Evolutionary conservation across 176 grass and related monocot species (phyloP), one percentile per base, ranked within the genome.

Genomic region (Cenchrus purpureus): DNA sequence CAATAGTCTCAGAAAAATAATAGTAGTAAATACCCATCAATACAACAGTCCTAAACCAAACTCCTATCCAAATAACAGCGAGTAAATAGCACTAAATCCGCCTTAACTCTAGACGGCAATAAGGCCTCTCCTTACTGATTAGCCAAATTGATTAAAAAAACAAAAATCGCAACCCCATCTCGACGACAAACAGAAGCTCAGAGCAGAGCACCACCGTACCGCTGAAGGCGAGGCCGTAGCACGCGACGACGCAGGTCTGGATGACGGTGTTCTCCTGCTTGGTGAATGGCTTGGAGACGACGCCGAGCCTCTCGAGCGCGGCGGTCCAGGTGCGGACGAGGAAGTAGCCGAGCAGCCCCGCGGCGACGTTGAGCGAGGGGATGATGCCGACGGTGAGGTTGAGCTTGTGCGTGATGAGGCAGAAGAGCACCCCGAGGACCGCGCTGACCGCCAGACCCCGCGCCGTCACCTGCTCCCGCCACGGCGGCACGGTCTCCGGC

Each of bases 181-280:
- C 2, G 5, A 45, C 44, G 8, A 45, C 44, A 45, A 45, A 45
- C 44, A 45, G 8, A 45, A 45, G 44, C 44, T 7, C 44, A 3
- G 8, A 53, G 19, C 2, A 54, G 5, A 17, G 25, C 66, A 17
- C 19, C 66, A 55, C 31, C 31, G 31, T 98, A 98, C 95, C 95
- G 65, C 93, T 93, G 71, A 89, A 87, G 32, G 91, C 96, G 70
- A 95, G 73, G 20, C 91, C 93, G 65, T 92, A 98, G 91, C 93
- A 93, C 1, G 93, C 93, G 82, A 94, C 96, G 43, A 95, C 93
- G 88, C 91, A 98, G 0, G 96, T 92, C 89, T 94, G 93, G 44
- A 94, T 95, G 64, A 95, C 91, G 64, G 93, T 95, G 84, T 98
- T 98, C 91, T 95, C 96, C 86, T 95, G 96, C 85, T 82, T 90